phyloP scores from a whole-genome alignment of 306 rosid species.

The Trichosanthes cucumerina region DNA sequence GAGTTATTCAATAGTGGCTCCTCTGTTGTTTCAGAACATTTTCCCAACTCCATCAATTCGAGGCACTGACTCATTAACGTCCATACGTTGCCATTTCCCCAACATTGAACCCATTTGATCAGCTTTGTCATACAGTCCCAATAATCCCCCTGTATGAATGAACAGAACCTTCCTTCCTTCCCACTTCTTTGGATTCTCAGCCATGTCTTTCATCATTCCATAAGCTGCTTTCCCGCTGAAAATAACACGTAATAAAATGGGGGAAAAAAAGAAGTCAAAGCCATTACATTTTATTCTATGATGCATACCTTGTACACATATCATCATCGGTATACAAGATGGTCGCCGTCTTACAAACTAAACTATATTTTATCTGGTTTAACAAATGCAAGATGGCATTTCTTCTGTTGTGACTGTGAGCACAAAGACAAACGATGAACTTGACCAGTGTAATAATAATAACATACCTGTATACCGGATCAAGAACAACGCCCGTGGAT shows the following conservation, averaged over 20 bases:
- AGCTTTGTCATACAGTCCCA: slow-evolving; percentile 84
- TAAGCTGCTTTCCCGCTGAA: slow-evolving; percentile 81
- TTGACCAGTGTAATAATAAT: not conserved
- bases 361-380: not conserved
- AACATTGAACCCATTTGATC: slow-evolving; percentile 49
- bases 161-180: slow-evolving; percentile 91
- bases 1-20: not conserved
- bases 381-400: not conserved
- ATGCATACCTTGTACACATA: not conserved
- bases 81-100: slow-evolving; percentile 77
- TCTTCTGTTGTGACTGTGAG: not conserved
- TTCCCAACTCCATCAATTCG: slow-evolving; percentile 62
- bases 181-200: slow-evolving; percentile 74
- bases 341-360: not conserved
- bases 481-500: slow-evolving; percentile 80
- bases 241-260: not conserved
- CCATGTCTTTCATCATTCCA: slow-evolving; percentile 63
- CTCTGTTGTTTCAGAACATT: slow-evolving; percentile 42
- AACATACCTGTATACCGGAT: slow-evolving; percentile 82
- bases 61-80: slow-evolving; percentile 59
- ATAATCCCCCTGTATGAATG: slow-evolving; percentile 86
- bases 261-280: not conserved
- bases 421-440: not conserved
- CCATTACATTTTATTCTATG: not conserved
- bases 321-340: not conserved